Evolutionary conservation across 257 asterid genomes (phyloP).

Genomic region (Solanum chilense): DNA sequence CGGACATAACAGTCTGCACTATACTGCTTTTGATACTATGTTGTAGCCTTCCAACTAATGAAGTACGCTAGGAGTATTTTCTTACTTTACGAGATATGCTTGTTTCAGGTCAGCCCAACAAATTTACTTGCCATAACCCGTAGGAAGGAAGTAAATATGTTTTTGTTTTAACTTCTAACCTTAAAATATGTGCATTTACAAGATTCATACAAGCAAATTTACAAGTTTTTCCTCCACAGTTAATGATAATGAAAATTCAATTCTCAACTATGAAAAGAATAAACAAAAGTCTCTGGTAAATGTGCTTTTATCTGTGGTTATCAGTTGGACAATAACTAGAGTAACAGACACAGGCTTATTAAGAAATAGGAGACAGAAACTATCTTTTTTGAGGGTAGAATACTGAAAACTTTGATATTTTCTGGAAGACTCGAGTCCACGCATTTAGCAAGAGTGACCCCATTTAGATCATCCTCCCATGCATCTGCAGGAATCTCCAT

Average conservation of each 20-base stretch:
- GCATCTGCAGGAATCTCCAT: constrained; percentile 88
- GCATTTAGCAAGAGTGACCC: constrained; percentile 53
- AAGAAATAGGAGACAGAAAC: neutral
- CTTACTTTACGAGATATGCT: neutral
- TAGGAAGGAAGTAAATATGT: neutral
- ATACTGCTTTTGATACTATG: neutral
- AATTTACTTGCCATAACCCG: neutral
- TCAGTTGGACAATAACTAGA: neutral
- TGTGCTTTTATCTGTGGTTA: neutral
- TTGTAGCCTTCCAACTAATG: neutral
- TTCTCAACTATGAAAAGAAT: neutral
- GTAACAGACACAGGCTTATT: neutral
- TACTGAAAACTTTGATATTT: constrained; percentile 72
- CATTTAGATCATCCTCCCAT: constrained; percentile 84
- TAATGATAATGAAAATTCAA: neutral
- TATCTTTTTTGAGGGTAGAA: constrained; percentile 81
- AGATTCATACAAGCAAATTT: neutral
- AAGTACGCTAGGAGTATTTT: neutral
- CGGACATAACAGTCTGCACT: neutral
- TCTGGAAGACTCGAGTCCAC: constrained; percentile 66
- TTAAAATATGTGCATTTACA: neutral
- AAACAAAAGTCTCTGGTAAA: neutral
- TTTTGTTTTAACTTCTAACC: neutral
- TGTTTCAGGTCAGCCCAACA: neutral
- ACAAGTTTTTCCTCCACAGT: neutral